Evolutionary conservation across 1,139 yeast genomes (phyloP), one percentile per base, ranked within the genome.

Genomic region (Lodderomyces margitis): DNA sequence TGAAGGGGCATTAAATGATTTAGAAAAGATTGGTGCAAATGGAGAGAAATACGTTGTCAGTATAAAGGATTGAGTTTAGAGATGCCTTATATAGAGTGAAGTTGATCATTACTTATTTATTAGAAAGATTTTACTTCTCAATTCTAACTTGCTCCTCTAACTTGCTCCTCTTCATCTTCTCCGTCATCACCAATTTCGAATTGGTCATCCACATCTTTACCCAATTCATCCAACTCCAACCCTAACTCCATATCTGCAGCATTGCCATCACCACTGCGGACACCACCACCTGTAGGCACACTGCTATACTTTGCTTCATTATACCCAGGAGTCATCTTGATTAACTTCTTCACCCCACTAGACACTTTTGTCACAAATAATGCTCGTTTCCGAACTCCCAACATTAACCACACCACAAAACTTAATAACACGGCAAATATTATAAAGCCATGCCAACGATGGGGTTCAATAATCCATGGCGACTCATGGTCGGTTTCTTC

Each of bases 361-460:
- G 46, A 52, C 3, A 48, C 16, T 11, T 41, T 46, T 1, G 48
- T 46, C 10, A 43, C 25, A 2, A 61, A 21, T 10, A 44, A 36
- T 19, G 46, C 37, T 40, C 70, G 50, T 2, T 67, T 64, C 31
- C 53, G 52, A 27, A 48, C 53, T 1, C 86, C 86, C 34, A 79
- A 51, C 55, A 81, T 58, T 33, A 81, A 58, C 62, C 76, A 74
- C 0, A 62, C 63, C 6, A 76, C 66, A 8, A 74, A 61, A 2
- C 67, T 48, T 14, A 78, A 48, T 36, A 80, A 61, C 1, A 65
- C 43, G 33, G 71, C 50, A 47, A 81, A 75, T 3, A 75, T 62
- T n/a, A 76, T 46, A 1, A 80, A 65, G 0, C 87, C 87, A 54
- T 73, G 74, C 56, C 80, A 59, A 36, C 85, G 64, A 51, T 80